Evolutionary conservation across 768 basidiomycete species (phyloP).

Genomic region (Amanita molliuscula): DNA sequence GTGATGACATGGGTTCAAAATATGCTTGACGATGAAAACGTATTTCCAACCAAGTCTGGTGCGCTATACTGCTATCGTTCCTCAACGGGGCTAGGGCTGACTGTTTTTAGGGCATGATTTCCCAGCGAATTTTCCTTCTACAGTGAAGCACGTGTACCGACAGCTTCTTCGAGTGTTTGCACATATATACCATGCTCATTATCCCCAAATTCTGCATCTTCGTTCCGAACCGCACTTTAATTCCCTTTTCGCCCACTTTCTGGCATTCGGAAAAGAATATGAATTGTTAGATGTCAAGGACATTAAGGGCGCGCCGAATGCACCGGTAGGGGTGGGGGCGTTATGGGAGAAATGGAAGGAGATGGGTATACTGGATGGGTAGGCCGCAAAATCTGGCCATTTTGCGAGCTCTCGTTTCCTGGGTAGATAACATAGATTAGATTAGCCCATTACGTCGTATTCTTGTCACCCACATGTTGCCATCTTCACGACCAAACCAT

Average conservation of each 20-base stretch:
- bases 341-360: conserved; percentile 88
- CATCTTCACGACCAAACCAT: not conserved
- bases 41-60: conserved; percentile 95
- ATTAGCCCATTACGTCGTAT: not conserved
- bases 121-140: conserved; percentile 78
- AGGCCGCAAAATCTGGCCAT: conserved; percentile 4
- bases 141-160: conserved; percentile 90
- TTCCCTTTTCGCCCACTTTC: conserved; percentile 95
- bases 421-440: not conserved
- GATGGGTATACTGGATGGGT: conserved; percentile 69
- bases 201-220: conserved; percentile 83
- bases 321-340: conserved; percentile 63
- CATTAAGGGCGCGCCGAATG: conserved; percentile 55
- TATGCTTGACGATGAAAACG: conserved; percentile 82
- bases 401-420: not conserved
- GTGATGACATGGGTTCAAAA: conserved; percentile 99
- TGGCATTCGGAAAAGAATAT: conserved; percentile 94
- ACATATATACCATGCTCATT: conserved; percentile 96
- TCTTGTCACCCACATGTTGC: not conserved
- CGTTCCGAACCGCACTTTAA: conserved; percentile 94
- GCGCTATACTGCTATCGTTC: conserved; percentile 22
- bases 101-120: conserved; percentile 70
- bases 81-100: conserved; percentile 49
- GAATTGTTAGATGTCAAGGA: conserved; percentile 88
- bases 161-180: conserved; percentile 97